phyloP scores from a whole-genome alignment of 345 rosid species.

The Zanthoxylum bungeanum region DNA sequence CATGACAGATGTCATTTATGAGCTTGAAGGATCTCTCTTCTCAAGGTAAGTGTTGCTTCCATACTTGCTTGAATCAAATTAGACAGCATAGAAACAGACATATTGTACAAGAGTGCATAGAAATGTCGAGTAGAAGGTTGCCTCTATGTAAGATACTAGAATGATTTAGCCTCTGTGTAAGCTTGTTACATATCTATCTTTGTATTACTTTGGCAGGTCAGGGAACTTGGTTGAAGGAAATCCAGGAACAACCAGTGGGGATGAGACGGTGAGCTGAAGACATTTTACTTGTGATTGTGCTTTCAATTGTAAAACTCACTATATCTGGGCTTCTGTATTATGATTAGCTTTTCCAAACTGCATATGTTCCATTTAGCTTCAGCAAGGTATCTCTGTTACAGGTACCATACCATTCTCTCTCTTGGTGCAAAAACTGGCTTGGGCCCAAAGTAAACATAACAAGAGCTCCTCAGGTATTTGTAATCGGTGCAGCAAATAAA shows the following conservation, averaged over 20 bases:
- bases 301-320: not conserved
- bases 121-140: not conserved
- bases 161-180: not conserved
- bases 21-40: constrained; percentile 79
- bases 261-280: constrained; percentile 71
- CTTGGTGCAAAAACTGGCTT: constrained; percentile 98
- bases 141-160: not conserved
- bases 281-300: constrained; percentile 14
- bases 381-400: constrained; percentile 24
- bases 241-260: constrained; percentile 87
- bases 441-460: constrained; percentile 88
- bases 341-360: constrained; percentile 5
- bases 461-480: constrained; percentile 87
- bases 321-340: not conserved
- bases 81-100: not conserved
- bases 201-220: constrained; percentile 55
- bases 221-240: constrained; percentile 89
- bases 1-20: constrained; percentile 85
- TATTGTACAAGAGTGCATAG: not conserved
- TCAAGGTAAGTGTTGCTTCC: constrained; percentile 49
- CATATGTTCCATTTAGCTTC: not conserved
- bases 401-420: constrained; percentile 95
- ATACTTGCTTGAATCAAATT: not conserved
- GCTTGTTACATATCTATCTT: not conserved
- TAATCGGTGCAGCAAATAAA: not conserved